phyloP scores from a whole-genome alignment of 2,329 filamentous ascomycete species.

The Diaporthe australafricana region DNA sequence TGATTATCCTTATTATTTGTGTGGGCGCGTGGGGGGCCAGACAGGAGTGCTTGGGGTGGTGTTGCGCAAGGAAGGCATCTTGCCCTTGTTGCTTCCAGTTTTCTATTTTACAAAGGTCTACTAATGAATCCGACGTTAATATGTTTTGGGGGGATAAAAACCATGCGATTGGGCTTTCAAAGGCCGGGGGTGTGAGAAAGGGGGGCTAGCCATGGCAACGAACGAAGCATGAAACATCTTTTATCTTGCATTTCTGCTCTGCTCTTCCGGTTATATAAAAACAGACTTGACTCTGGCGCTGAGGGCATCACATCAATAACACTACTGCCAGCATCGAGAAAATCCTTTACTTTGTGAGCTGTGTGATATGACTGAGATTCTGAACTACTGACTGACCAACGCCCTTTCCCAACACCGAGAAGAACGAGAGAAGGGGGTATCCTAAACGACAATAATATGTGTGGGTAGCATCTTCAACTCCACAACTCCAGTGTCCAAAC shows the following conservation, averaged over 20 bases:
- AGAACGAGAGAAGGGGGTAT: neutral
- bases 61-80: neutral
- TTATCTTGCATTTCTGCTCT: neutral
- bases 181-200: too few relatives aligned
- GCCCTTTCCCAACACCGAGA: neutral
- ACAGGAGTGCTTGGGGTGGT: too few relatives aligned
- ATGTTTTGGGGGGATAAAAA: neutral
- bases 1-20: neutral
- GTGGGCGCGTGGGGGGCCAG: neutral
- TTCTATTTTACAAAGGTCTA: neutral
- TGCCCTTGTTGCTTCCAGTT: neutral
- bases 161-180: slow-evolving; percentile 2
- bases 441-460: neutral
- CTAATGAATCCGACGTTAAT: slow-evolving; percentile 17
- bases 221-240: neutral
- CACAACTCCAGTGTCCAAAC: neutral
- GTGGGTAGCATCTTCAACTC: neutral
- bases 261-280: neutral
- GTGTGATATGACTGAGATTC: neutral
- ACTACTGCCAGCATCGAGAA: neutral
- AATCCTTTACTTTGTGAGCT: neutral
- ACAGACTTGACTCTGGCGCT: neutral
- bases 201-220: neutral
- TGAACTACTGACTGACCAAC: too few relatives aligned
- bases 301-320: neutral